Percentiles rank a stretch among this genome's conserved stretches.
Evolutionary conservation across 176 grass and related monocot species (phyloP).

Genomic region (Carex cristatella): DNA sequence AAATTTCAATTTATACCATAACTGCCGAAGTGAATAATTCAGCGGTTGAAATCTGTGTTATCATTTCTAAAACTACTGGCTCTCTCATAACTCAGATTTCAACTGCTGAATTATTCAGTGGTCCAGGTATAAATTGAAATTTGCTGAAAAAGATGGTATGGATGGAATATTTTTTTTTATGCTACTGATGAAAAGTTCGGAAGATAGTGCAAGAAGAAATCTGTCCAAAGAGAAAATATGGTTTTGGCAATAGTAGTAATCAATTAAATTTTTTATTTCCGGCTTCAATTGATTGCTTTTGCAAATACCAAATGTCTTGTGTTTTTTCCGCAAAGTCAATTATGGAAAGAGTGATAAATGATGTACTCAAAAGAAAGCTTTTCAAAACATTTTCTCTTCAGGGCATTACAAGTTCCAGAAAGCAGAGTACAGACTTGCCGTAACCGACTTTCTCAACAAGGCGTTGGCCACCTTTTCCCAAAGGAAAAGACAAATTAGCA

Average conservation of each 20-base stretch:
- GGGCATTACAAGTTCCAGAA: slow-evolving; percentile 58
- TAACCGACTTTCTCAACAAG: slow-evolving; percentile 63
- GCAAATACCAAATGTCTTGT: slow-evolving; percentile 13
- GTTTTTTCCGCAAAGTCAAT: slow-evolving; percentile 8
- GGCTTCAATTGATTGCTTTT: neutral
- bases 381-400: slow-evolving; percentile 15
- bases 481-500: slow-evolving; percentile 45
- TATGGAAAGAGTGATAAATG: slow-evolving; percentile 13
- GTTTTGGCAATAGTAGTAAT: neutral
- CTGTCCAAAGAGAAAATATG: neutral
- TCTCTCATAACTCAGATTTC: too few relatives aligned
- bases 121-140: too few relatives aligned
- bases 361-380: neutral
- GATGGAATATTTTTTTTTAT: too few relatives aligned
- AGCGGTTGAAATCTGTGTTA: too few relatives aligned
- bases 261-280: neutral
- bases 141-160: too few relatives aligned
- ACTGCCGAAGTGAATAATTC: too few relatives aligned
- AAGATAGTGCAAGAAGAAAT: neutral
- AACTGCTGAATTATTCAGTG: too few relatives aligned
- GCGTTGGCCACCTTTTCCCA: slow-evolving; percentile 47
- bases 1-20: too few relatives aligned
- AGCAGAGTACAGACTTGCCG: slow-evolving; percentile 57
- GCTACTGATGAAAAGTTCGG: too few relatives aligned
- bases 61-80: too few relatives aligned